phyloP scores from a whole-genome alignment of 495 filamentous ascomycete species.

The Penicillium cataractarum region DNA sequence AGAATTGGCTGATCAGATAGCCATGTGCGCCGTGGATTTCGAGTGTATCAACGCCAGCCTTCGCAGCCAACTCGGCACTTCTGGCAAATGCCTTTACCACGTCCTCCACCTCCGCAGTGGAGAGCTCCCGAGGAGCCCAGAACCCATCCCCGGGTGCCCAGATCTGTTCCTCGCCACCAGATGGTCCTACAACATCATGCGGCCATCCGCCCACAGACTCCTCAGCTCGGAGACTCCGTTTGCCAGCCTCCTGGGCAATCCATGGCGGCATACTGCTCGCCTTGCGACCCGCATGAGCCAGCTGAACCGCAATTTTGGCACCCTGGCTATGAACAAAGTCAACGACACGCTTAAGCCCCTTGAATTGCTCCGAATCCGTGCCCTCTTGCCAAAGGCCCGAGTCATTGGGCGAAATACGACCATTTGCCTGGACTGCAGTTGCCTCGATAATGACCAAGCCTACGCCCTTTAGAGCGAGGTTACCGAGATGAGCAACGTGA shows the following conservation, averaged over 20 bases:
- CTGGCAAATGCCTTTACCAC: neutral
- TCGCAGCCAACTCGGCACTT: neutral
- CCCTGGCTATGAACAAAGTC: neutral
- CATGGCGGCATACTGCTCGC: neutral
- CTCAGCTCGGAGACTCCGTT: neutral
- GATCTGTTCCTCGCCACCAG: neutral
- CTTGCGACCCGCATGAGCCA: constrained; percentile 2
- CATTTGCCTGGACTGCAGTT: neutral
- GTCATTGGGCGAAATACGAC: neutral
- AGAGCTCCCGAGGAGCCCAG: neutral
- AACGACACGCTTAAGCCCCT: neutral
- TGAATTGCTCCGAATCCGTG: neutral
- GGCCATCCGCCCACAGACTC: neutral
- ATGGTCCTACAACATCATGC: neutral
- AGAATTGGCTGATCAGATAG: neutral
- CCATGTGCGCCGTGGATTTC: neutral
- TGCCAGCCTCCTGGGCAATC: neutral
- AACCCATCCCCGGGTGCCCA: neutral
- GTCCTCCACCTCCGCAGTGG: neutral
- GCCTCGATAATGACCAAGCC: neutral
- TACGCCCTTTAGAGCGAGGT: neutral
- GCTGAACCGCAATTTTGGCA: constrained; percentile 1
- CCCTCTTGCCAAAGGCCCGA: neutral
- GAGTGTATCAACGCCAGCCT: neutral
- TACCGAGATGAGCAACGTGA: neutral